Percentiles rank a stretch among this genome's conserved stretches.
Evolutionary conservation across 768 basidiomycete species (phyloP).

Genomic region (Tephrocybe rancida): DNA sequence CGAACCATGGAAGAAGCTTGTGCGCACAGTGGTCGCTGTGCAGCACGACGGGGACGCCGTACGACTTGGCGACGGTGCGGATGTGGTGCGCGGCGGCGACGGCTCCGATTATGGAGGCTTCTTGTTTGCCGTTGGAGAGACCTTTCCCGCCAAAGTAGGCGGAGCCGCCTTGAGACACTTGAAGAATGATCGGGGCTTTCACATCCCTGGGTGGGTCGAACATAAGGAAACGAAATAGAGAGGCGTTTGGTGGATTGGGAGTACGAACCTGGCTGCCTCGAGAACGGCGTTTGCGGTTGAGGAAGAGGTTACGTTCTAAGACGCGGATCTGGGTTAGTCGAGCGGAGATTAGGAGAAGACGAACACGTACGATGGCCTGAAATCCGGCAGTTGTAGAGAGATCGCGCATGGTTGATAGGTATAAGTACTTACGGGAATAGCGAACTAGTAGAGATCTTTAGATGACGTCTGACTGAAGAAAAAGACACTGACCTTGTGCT

Average conservation of each 20-base stretch:
- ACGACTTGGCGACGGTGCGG: constrained; percentile 82
- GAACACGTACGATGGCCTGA: constrained; percentile 73
- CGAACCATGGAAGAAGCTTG: constrained; percentile 98
- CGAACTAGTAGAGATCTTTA: constrained; percentile 53
- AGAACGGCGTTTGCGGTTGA: constrained; percentile 93
- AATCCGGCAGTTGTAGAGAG: constrained; percentile 8
- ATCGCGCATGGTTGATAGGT: constrained; percentile 1
- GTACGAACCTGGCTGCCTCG: constrained; percentile 84
- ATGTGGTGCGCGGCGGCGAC: constrained; percentile 91
- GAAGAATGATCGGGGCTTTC: constrained; percentile 97
- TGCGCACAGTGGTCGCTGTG: constrained; percentile 99
- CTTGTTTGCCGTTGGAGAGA: constrained; percentile 90
- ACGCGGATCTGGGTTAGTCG: constrained; percentile 7
- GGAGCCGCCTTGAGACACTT: constrained; percentile 95
- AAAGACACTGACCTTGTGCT: constrained; percentile 65
- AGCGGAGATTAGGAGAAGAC: constrained; percentile 9
- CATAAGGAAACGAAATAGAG: constrained; percentile 13
- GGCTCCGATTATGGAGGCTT: constrained; percentile 94
- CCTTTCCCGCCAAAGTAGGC: constrained; percentile 98
- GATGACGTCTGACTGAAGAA: not conserved
- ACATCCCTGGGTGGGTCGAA: constrained; percentile 85
- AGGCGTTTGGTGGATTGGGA: constrained; percentile 2
- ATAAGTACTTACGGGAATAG: constrained; percentile 73
- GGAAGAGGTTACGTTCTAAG: constrained; percentile 94
- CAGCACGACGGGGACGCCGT: constrained; percentile 95